phyloP scores from a whole-genome alignment of 1,284 basidiomycete species.

The Cryptococcus hybrid region DNA sequence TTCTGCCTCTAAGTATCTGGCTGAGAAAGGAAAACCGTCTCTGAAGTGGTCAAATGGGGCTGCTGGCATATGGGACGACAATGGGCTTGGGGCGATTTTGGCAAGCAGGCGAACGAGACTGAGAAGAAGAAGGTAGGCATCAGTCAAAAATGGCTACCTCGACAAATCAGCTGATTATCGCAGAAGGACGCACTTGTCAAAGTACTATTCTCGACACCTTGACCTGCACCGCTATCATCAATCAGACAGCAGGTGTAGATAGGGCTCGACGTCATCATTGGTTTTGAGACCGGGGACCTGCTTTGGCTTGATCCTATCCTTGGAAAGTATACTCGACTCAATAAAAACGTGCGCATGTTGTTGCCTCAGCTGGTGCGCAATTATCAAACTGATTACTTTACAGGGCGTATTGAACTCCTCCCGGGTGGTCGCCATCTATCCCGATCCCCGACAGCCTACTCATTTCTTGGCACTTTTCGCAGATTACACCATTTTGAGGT shows the following conservation, averaged over 20 bases:
- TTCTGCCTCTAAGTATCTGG: constrained; percentile 58
- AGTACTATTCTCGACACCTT: constrained; percentile 76
- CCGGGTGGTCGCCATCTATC: constrained; percentile 77
- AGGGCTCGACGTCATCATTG: constrained; percentile 86
- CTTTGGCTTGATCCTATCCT: constrained; percentile 78
- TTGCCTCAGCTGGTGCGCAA: neutral
- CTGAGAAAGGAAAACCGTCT: constrained; percentile 55
- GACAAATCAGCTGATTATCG: neutral
- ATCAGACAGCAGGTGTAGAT: constrained; percentile 60
- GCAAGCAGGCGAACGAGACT: constrained; percentile 70
- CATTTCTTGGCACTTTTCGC: constrained; percentile 89
- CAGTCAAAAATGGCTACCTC: too few species aligned
- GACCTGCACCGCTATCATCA: constrained; percentile 85
- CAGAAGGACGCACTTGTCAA: constrained; percentile 76
- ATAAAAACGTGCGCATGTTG: constrained; percentile 68
- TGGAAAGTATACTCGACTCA: constrained; percentile 77
- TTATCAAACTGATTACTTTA: neutral
- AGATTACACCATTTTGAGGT: constrained; percentile 55
- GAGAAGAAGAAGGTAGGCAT: neutral
- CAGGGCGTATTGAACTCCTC: constrained; percentile 76
- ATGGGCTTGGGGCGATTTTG: constrained; percentile 78
- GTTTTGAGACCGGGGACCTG: constrained; percentile 88
- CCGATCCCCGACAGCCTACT: constrained; percentile 81
- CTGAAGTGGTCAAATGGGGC: constrained; percentile 60
- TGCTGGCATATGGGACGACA: constrained; percentile 80